Conservation (phyloP, 495 filamentous ascomycete species). For the Trichoderma asperelloides region DNA sequence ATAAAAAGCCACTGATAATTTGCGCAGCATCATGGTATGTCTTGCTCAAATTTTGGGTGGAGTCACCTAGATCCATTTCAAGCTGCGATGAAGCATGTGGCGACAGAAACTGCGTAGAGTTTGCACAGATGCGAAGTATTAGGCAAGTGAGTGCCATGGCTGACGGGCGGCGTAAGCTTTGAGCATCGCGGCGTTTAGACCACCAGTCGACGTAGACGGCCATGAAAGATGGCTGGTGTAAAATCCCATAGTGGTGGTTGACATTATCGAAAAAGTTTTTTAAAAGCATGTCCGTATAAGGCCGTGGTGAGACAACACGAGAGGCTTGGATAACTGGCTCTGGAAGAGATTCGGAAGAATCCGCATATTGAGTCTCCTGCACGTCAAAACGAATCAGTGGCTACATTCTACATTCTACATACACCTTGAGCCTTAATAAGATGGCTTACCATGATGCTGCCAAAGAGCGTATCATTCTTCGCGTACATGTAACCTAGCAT, state of each 20-base stretch:
- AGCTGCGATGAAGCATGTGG: constrained; percentile 29
- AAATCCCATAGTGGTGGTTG: constrained; percentile 42
- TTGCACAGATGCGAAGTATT: constrained; percentile 42
- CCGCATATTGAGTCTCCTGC: not conserved
- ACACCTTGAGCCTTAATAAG: not conserved
- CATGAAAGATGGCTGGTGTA: constrained; percentile 41
- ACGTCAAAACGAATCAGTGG: not conserved
- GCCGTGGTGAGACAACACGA: not conserved
- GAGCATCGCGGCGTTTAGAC: constrained; percentile 19
- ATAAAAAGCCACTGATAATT: constrained; percentile 36
- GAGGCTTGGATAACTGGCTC: not conserved
- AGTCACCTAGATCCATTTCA: constrained; percentile 38
- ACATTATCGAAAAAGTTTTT: constrained; percentile 39
- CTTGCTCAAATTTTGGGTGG: constrained; percentile 29
- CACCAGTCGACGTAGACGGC: constrained; percentile 43
- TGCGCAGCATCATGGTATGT: constrained; percentile 38
- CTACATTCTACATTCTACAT: not conserved
- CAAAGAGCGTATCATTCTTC: not conserved
- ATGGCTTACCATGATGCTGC: not conserved
- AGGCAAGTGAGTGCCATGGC: constrained; percentile 41
- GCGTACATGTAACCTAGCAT: not conserved
- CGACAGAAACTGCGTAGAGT: constrained; percentile 36
- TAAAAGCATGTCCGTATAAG: constrained; percentile 34
- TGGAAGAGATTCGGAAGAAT: not conserved
- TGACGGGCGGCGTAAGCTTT: constrained; percentile 13